Base-by-base conservation (phyloP, 371 early-diverging fungal genomes). In the Enterocytospora artemiae region DNA sequence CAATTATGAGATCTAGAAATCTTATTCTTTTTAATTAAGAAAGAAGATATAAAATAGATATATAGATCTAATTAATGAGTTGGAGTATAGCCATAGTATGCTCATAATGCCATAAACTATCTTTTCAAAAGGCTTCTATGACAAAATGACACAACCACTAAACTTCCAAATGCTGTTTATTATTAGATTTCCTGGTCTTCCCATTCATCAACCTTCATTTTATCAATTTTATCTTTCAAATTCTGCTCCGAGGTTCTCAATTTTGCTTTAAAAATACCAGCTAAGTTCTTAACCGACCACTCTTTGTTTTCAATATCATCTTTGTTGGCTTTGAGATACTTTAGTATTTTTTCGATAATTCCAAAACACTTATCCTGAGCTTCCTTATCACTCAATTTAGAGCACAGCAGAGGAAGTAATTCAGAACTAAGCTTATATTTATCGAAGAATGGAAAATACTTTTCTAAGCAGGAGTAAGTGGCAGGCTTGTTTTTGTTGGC, bases 331-430 rank as follows among this genome's bases (percentile, higher is more conserved):
- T 66, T 65, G 9, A 71, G 51, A 58, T 54, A 56, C 1, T 0
- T 12, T 16, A 71, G 28, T 22, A 68, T 64, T n/a, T 56, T 49
- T 52, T 76, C 67, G 49, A 76, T 52, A 30, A 71, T 58, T 1
- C 30, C 16, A 61, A 76, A 68, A 14, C 56, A 58, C 16, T 30
- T 32, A 20, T 63, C 33, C 31, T 70, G 73, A 4, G 31, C 22
- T 20, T 67, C 67, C 18, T 61, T 48, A 39, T 70, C 63, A 14
- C 46, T 48, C 18, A 72, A 44, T 37, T 57, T 34, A 7, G 58
- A 46, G 32, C 70, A 70, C 1, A 76, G 55, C 0, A 58, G 50
- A 0, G 66, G 67, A 12, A 71, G 27, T 27, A 73, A 32, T 45
- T 67, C 65, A 20, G 50, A 61, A 31, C 62, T 60, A 22, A 73